phyloP scores from a whole-genome alignment of 768 basidiomycete species.

The Collybia mongolica region DNA sequence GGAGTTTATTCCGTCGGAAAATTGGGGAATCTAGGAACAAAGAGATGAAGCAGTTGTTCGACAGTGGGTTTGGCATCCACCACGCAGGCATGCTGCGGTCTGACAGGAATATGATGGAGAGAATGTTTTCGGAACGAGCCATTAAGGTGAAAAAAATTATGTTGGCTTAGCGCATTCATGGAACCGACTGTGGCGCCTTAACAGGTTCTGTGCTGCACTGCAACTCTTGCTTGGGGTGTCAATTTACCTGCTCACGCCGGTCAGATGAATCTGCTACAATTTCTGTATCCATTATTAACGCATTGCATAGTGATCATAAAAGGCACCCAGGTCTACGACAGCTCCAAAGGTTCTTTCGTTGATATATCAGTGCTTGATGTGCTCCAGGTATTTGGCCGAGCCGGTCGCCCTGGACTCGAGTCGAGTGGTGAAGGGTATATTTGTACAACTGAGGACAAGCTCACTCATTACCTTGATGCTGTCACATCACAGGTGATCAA shows the following conservation, averaged over 20 bases:
- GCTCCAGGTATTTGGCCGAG: constrained; percentile 95
- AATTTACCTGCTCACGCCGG: constrained; percentile 98
- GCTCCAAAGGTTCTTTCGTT: constrained; percentile 83
- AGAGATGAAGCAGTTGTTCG: constrained; percentile 95
- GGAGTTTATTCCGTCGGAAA: constrained; percentile 69
- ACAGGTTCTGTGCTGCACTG: constrained; percentile 96
- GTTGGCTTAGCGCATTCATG: neutral
- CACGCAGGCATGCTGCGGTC: constrained; percentile 97
- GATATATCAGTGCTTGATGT: constrained; percentile 96
- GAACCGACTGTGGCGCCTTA: constrained; percentile 1
- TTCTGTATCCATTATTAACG: neutral
- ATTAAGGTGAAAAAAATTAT: constrained; percentile 70
- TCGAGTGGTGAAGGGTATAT: constrained; percentile 96
- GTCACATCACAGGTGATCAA: constrained; percentile 75
- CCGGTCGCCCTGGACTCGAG: constrained; percentile 86
- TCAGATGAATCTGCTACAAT: constrained; percentile 23
- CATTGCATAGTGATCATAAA: constrained; percentile 79
- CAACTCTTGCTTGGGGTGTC: constrained; percentile 98
- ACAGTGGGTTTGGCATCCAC: constrained; percentile 92
- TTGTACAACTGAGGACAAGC: constrained; percentile 91
- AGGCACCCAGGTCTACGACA: constrained; percentile 96
- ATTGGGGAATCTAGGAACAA: constrained; percentile 85
- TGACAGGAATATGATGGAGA: constrained; percentile 94
- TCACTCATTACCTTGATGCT: constrained; percentile 85
- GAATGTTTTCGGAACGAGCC: constrained; percentile 84